Conservation (phyloP, 805 yeast genomes). For the Suhomyces kilbournensis region DNA sequence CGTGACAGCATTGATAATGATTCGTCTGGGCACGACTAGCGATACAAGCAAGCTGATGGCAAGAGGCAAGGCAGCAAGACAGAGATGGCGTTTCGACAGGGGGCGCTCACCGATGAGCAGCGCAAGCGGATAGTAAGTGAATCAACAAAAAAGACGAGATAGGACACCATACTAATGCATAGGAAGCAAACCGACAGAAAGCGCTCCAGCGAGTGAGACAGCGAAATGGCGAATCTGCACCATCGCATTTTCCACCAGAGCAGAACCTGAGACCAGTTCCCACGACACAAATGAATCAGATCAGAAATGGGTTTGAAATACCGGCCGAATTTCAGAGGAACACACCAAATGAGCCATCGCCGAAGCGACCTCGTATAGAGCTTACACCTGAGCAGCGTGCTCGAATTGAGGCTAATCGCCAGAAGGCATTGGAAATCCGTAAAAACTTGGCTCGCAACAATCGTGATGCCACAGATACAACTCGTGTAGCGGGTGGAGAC, state of each 20-base stretch:
- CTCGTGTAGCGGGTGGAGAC: background rate
- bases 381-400: slow-evolving; percentile 50
- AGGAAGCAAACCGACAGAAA: slow-evolving; percentile 63
- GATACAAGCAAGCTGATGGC: background rate
- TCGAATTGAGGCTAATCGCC: slow-evolving; percentile 51
- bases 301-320: slow-evolving; percentile 4
- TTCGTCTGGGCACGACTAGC: background rate
- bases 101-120: slow-evolving; percentile 34
- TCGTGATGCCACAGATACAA: slow-evolving; percentile 31
- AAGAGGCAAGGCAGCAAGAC: background rate
- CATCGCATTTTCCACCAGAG: background rate
- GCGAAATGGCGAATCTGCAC: slow-evolving; percentile 7
- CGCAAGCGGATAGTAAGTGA: slow-evolving; percentile 34
- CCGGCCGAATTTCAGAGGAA: background rate
- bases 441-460: slow-evolving; percentile 31
- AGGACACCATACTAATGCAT: slow-evolving; percentile 12
- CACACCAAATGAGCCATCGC: background rate
- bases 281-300: slow-evolving; percentile 3
- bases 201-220: slow-evolving; percentile 59
- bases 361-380: slow-evolving; percentile 23
- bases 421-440: slow-evolving; percentile 48
- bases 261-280: background rate
- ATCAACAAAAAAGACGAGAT: background rate
- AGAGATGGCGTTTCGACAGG: slow-evolving; percentile 21
- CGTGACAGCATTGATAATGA: background rate